Conservation (phyloP, 192 early-diverging fungal species). For the Podila horticola region DNA sequence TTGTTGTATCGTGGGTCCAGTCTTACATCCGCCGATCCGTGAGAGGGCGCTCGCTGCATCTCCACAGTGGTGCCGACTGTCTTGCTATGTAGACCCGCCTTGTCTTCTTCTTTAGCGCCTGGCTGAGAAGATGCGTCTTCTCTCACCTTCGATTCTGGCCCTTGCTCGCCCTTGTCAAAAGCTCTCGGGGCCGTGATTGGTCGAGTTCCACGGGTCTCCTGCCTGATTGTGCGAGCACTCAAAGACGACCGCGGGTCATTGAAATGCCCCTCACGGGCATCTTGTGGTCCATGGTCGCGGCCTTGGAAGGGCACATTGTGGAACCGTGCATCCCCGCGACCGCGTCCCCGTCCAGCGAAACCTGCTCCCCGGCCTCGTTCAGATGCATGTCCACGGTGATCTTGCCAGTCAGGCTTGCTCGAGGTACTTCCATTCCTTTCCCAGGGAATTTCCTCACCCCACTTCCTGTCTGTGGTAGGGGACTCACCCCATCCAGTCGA, state of each 20-base stretch:
- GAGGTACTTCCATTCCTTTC: background rate
- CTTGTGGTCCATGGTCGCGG: background rate
- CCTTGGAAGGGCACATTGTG: background rate
- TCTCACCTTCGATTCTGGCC: background rate
- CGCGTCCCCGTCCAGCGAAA: background rate
- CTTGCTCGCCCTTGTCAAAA: background rate
- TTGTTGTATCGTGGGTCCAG: slow-evolving; percentile 13
- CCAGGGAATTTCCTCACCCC: slow-evolving; percentile 21
- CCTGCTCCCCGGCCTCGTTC: background rate
- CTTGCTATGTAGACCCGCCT: too few species aligned
- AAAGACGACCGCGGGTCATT: background rate
- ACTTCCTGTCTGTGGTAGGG: background rate
- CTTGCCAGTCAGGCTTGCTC: background rate
- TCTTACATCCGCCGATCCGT: slow-evolving; percentile 10
- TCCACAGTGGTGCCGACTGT: background rate
- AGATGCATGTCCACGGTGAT: background rate
- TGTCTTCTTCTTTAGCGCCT: background rate
- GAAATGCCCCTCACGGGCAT: background rate
- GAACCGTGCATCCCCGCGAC: background rate
- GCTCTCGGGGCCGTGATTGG: background rate
- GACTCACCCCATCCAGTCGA: background rate
- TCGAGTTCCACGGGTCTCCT: background rate
- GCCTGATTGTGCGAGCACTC: background rate
- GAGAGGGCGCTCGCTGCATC: background rate
- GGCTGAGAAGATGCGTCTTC: background rate